A percentile compares a stretch with the other conserved stretches of the same genome.
These are phyloP conservation scores for Pyrenophora tritici-repentis DNA, from an alignment of 2,329 filamentous ascomycete species.

Conservation along the genomic window DNA sequence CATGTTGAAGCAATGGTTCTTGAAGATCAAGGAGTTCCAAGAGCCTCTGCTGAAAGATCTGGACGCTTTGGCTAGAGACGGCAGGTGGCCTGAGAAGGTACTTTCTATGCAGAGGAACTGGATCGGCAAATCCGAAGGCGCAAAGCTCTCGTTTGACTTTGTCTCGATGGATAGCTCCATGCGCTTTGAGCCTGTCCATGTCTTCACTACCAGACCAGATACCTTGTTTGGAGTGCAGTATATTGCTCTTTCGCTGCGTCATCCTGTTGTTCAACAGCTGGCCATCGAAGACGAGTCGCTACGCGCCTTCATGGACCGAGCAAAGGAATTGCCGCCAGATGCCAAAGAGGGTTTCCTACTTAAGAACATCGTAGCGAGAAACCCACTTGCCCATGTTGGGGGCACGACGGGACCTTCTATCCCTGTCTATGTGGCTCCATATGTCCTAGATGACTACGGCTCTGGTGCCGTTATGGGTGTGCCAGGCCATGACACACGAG, in stretches of 20 bases:
- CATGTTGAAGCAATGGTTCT: conserved; percentile 85
- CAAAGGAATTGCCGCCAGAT: conserved; percentile 59
- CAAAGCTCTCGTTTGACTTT: conserved; percentile 72
- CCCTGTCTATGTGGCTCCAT: conserved; percentile 81
- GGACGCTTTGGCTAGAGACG: conserved; percentile 64
- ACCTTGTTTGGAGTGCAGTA: conserved; percentile 89
- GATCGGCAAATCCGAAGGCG: conserved; percentile 79
- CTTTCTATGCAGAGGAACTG: conserved; percentile 84
- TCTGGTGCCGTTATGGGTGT: conserved; percentile 92
- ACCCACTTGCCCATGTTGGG: conserved; percentile 58
- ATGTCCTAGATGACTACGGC: conserved; percentile 83
- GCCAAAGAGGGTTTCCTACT: conserved; percentile 70
- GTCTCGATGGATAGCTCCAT: conserved; percentile 45
- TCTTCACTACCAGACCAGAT: conserved; percentile 85
- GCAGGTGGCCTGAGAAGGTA: conserved; percentile 81
- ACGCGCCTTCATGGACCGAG: conserved; percentile 67
- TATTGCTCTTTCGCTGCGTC: conserved; percentile 74
- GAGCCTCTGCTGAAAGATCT: conserved; percentile 74
- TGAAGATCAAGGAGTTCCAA: conserved; percentile 79
- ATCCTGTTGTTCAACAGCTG: conserved; percentile 68
- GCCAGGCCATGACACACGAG: conserved; percentile 79
- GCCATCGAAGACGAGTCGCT: conserved; percentile 66
- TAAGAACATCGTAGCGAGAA: conserved; percentile 46
- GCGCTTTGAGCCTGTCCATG: conserved; percentile 61
- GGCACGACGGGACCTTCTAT: conserved; percentile 58